These are phyloP conservation scores for Rhodotorula kratochvilovae DNA, from an alignment of 768 basidiomycete species.

Conservation along the genomic window DNA sequence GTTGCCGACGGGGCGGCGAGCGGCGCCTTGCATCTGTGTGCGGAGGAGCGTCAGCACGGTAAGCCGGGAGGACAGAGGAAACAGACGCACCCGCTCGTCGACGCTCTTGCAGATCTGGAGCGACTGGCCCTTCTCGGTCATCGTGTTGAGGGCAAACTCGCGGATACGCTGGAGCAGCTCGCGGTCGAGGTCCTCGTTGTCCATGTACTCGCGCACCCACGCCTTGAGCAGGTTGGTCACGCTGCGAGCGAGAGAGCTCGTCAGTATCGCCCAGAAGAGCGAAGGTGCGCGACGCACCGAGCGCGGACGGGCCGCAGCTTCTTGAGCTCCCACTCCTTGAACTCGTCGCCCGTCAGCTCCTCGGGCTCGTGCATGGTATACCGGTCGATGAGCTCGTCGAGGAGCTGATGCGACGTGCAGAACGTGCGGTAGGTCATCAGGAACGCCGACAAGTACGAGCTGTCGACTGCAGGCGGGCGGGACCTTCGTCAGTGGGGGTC, in stretches of 20 bases:
- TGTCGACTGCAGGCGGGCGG: constrained; percentile 52
- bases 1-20: constrained; percentile 30
- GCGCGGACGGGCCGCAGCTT: constrained; percentile 84
- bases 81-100: constrained; percentile 35
- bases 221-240: constrained; percentile 86
- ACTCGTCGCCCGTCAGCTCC: constrained; percentile 54
- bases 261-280: neutral
- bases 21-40: constrained; percentile 26
- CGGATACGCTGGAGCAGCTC: constrained; percentile 76
- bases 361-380: constrained; percentile 74
- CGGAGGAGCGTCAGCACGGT: neutral
- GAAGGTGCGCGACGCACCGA: constrained; percentile 56
- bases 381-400: constrained; percentile 72
- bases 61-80: no score
- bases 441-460: constrained; percentile 73
- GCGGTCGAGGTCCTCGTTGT: constrained; percentile 70
- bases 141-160: constrained; percentile 55
- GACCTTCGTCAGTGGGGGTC: constrained; percentile 48
- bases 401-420: constrained; percentile 72
- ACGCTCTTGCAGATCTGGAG: constrained; percentile 41
- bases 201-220: constrained; percentile 74
- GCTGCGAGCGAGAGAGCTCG: constrained; percentile 48
- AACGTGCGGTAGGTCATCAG: constrained; percentile 95
- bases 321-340: constrained; percentile 71
- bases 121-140: constrained; percentile 39